Evolutionary conservation across 345 rosid genomes (phyloP).

Genomic region (Populus pruinosa): DNA sequence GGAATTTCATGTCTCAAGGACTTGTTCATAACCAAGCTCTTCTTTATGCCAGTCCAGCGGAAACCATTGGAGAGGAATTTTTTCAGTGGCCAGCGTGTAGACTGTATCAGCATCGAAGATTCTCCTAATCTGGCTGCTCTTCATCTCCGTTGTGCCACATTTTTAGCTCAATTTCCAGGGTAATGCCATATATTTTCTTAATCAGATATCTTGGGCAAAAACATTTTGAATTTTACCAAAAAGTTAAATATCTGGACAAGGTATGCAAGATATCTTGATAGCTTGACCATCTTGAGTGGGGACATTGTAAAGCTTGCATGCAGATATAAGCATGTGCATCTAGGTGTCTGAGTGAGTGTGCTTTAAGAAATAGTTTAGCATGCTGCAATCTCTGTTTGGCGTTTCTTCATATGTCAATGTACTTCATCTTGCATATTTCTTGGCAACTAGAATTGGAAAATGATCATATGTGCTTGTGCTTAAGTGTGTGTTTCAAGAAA

Average conservation of each 20-base stretch:
- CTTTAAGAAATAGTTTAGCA: not conserved
- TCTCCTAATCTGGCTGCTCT: constrained; percentile 50
- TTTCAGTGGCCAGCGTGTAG: constrained; percentile 44
- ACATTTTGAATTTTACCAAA: not conserved
- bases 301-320: not conserved
- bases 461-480: not conserved
- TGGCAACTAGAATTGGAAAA: not conserved
- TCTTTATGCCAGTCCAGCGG: constrained; percentile 31
- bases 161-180: constrained; percentile 67
- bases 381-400: not conserved
- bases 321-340: not conserved
- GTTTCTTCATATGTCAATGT: not conserved
- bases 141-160: constrained; percentile 51
- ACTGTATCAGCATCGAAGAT: constrained; percentile 70
- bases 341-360: not conserved
- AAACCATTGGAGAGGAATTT: constrained; percentile 89
- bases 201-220: not conserved
- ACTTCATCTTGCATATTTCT: not conserved
- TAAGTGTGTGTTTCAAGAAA: not conserved
- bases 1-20: constrained; percentile 97
- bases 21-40: constrained; percentile 80
- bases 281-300: not conserved
- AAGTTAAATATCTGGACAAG: not conserved
- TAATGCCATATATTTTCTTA: constrained; percentile 20
- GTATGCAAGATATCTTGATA: not conserved